Evolutionary conservation across 2,329 filamentous ascomycete species (phyloP), one percentile per base, ranked within the genome.

Genomic region (Orbilia blumenaviensis): DNA sequence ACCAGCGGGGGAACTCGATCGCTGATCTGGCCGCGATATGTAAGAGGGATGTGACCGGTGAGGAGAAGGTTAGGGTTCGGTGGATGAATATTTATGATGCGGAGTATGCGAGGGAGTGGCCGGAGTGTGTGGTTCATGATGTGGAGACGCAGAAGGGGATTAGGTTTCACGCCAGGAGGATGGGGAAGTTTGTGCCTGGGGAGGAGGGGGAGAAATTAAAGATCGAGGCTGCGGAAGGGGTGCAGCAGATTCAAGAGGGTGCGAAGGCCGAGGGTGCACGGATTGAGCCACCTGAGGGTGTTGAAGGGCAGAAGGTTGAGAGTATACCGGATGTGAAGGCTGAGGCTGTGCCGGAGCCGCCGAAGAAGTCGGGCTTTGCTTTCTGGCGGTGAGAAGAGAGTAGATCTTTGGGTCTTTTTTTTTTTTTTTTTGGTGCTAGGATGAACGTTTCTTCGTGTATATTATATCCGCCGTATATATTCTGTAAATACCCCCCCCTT

Each of bases 11-110:
- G 62, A 90, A 90, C 81, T 84, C 85, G 10, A 84, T 91, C 54
- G 89, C 89, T 66, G 89, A 91, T 81, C 85, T 91, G 78, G 88
- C 89, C 0, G 86, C 85, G 21, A 86, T 89, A 21, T 84, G 60
- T 32, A 46, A 44, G 34, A 50, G 58, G 21, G 69, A 66, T 54
- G 68, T 69, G 2, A 64, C 52, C 42, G 48, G 10, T 1, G 38
- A 73, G n/a, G 74, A 66, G 34, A 68, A 76, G 66, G 78, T 81
- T 34, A 64, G 77, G 32, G 50, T 84, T 5, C 77, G 79, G 54
- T 83, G 83, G 83, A 79, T 76, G 29, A 79, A 83, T 79, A 72
- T 83, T 4, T 66, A 79, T 21, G 82, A 84, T 80, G 81, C 82
- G 0, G 82, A 84, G 66, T 83, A 80, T 77, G 83, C 83, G 25